A percentile compares a stretch with the other conserved stretches of the same genome.
These are phyloP conservation scores for Mycena galericulata DNA, from an alignment of 768 basidiomycete species.

Conservation along the genomic window DNA sequence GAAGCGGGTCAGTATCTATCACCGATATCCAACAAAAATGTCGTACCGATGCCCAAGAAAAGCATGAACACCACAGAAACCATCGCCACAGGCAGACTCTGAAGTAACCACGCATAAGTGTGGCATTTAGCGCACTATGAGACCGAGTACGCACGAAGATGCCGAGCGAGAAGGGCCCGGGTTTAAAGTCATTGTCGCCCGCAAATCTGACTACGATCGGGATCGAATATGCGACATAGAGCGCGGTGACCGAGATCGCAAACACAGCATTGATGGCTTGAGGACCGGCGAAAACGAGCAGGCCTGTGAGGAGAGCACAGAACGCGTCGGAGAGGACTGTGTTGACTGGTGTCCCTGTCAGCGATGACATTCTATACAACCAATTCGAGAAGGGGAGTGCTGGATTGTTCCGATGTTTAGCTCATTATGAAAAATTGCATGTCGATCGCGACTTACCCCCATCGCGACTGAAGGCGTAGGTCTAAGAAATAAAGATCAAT, in stretches of 20 bases:
- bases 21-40: too few species aligned
- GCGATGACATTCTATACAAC: conserved; percentile 54
- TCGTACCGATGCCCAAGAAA: conserved; percentile 54
- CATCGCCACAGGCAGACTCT: conserved; percentile 62
- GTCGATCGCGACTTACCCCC: conserved; percentile 8
- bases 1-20: neutral
- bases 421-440: neutral
- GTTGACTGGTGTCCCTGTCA: conserved; percentile 58
- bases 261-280: conserved; percentile 58
- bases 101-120: neutral
- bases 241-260: conserved; percentile 40
- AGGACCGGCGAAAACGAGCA: conserved; percentile 58
- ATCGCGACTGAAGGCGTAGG: conserved; percentile 49
- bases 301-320: conserved; percentile 50
- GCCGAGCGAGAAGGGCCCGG: conserved; percentile 55
- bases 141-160: conserved; percentile 37
- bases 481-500: conserved; percentile 39
- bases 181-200: conserved; percentile 45
- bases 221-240: conserved; percentile 49
- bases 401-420: conserved; percentile 13
- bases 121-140: neutral
- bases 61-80: conserved; percentile 68
- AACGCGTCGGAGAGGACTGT: conserved; percentile 55
- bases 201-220: conserved; percentile 51
- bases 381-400: conserved; percentile 59